Evolutionary conservation across 2,329 filamentous ascomycete species (phyloP), one percentile per base, ranked within the genome.

Genomic region (Xylaria multiplex): DNA sequence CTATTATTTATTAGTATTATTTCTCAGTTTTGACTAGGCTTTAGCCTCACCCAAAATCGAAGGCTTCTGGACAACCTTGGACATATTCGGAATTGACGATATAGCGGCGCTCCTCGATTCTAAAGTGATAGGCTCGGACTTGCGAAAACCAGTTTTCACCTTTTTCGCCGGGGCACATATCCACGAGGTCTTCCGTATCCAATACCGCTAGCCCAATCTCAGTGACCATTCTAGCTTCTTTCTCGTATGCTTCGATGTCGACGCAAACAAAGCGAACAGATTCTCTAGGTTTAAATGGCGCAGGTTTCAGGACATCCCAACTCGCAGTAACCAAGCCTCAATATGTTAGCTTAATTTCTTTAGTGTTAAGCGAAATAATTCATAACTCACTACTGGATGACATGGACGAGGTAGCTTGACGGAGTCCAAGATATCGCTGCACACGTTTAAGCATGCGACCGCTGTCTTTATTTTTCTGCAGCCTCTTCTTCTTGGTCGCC

Each of bases 131-230:
- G 13, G 86, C 87, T 35, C 86, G 81, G 69, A 97, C 91, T 57
- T 84, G 78, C 0, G 81, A 72, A 69, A 87, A 86, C 93, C 94
- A 97, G 43, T 88, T 83, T 46, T 80, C 72, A 2, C 89, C 92
- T 30, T 81, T 78, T 2, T 80, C 72, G 0, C 92, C 92, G 2
- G 92, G 91, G 0, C 86, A 73, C 0, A 88, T 67, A 7, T 77
- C 79, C 1, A 79, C 72, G 24, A 93, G 75, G 43, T 85, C 78
- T 4, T 78, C 72, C 0, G 91, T 93, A 76, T 98, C 93, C 0
- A 98, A 82, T 2, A 90, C 89, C 1, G 93, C 90, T 46, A 99
- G 83, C 0, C 96, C 96, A 45, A 99, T 84, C 77, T 99, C 96
- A 0, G 94, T 97, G 65, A 98, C 85, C 13, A 86, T 81, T 40